Conservation (phyloP, 306 rosid species). For the Quercus robur region DNA sequence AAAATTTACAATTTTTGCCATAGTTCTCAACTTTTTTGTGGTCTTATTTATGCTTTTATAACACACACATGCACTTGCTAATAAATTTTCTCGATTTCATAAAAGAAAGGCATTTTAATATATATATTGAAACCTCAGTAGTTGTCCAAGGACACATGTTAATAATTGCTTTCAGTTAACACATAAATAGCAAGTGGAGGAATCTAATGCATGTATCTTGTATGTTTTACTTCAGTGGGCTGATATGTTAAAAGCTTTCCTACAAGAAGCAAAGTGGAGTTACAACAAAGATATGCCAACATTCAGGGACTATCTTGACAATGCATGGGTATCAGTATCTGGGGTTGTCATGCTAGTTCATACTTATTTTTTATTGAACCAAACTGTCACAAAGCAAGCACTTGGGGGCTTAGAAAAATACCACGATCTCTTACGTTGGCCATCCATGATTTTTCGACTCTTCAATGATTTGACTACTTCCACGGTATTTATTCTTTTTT, state of each 20-base stretch:
- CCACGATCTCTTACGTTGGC: constrained; percentile 26
- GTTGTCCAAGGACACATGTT: no score
- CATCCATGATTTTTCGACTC: constrained; percentile 49
- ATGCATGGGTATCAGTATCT: constrained; percentile 45
- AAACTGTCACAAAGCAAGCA: constrained; percentile 31
- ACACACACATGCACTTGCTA: no score
- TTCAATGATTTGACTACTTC: constrained; percentile 58
- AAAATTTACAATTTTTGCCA: no score
- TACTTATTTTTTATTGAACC: constrained; percentile 32
- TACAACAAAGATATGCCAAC: constrained; percentile 29
- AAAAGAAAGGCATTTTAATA: no score
- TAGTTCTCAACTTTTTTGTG: no score
- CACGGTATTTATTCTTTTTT: constrained; percentile 1
- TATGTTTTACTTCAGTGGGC: constrained; percentile 31
- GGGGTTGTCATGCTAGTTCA: constrained; percentile 36
- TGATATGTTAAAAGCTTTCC: constrained; percentile 51
- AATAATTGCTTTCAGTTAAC: no score
- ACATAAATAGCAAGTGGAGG: no score
- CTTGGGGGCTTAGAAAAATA: constrained; percentile 24
- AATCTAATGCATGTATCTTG: not conserved
- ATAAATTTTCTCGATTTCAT: no score
- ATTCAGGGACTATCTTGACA: constrained; percentile 39
- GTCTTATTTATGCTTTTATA: no score
- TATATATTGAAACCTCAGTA: no score
- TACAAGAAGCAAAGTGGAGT: constrained; percentile 50